A percentile compares a stretch with the other conserved stretches of the same genome.
phyloP scores from a whole-genome alignment of 2,329 filamentous ascomycete species.

The Hyphodiscus sp. region DNA sequence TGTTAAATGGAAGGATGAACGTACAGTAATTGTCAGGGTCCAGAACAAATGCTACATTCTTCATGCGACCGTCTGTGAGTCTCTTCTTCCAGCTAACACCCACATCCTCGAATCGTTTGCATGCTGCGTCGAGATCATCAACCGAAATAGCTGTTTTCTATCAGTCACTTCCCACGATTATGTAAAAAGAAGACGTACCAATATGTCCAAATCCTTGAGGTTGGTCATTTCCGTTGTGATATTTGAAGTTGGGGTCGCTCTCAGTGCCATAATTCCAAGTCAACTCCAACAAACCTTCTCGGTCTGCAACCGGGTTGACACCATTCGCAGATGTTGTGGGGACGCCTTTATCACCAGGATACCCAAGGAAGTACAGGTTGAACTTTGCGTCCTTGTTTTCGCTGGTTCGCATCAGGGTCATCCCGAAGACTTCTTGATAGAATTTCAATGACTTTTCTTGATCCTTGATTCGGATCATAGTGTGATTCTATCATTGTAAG shows the following conservation, averaged over 20 bases:
- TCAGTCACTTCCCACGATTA: not conserved
- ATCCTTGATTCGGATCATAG: constrained; percentile 92
- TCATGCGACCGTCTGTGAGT: constrained; percentile 87
- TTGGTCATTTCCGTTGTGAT: constrained; percentile 87
- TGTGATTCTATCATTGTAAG: constrained; percentile 58
- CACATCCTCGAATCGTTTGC: constrained; percentile 74
- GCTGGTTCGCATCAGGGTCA: constrained; percentile 68
- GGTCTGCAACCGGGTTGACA: constrained; percentile 53
- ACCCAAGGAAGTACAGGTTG: constrained; percentile 90
- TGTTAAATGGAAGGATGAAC: not conserved
- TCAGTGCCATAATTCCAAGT: constrained; percentile 84
- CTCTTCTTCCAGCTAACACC: constrained; percentile 92
- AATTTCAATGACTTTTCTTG: constrained; percentile 67
- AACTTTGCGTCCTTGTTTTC: constrained; percentile 69
- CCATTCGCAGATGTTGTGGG: constrained; percentile 47
- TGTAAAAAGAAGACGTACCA: constrained; percentile 48
- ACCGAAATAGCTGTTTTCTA: constrained; percentile 61
- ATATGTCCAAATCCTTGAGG: constrained; percentile 95
- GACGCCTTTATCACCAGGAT: constrained; percentile 51
- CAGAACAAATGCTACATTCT: constrained; percentile 85
- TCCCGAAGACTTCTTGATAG: constrained; percentile 82
- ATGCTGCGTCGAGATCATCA: constrained; percentile 83
- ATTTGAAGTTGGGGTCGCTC: constrained; percentile 75
- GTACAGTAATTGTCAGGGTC: constrained; percentile 78
- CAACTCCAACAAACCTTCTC: constrained; percentile 82